phyloP scores from a whole-genome alignment of 2,329 filamentous ascomycete genomes.

The Exophiala calicioides region DNA sequence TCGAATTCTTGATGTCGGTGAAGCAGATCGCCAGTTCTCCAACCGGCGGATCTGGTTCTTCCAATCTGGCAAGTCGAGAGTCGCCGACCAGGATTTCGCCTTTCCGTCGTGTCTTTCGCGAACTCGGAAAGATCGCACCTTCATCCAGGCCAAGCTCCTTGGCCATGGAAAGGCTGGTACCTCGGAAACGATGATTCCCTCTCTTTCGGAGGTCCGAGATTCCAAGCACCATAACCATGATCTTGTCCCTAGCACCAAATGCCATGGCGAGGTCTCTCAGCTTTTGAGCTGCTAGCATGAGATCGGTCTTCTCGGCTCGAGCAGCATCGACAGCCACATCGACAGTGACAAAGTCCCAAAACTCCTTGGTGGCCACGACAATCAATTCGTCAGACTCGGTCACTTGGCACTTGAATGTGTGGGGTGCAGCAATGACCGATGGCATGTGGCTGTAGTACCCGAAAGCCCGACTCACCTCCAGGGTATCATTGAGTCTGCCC shows the following conservation, averaged over 20 bases:
- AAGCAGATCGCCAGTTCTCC: slow-evolving; percentile 93
- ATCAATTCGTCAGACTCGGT: slow-evolving; percentile 92
- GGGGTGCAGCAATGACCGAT: slow-evolving; percentile 84
- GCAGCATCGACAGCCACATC: slow-evolving; percentile 91
- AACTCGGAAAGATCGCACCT: slow-evolving; percentile 59
- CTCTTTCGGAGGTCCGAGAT: slow-evolving; percentile 87
- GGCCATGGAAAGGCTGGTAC: slow-evolving; percentile 82
- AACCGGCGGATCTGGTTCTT: slow-evolving; percentile 87
- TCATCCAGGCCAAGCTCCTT: slow-evolving; percentile 69
- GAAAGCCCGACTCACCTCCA: slow-evolving; percentile 91
- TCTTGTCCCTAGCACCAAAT: slow-evolving; percentile 89
- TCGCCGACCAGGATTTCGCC: slow-evolving; percentile 60
- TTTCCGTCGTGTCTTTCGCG: slow-evolving; percentile 65
- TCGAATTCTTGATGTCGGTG: slow-evolving; percentile 99
- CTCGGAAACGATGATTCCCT: slow-evolving; percentile 72
- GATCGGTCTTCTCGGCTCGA: slow-evolving; percentile 78
- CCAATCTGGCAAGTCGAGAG: slow-evolving; percentile 81
- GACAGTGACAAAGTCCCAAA: slow-evolving; percentile 92
- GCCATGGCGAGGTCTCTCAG: slow-evolving; percentile 92
- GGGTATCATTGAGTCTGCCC: slow-evolving; percentile 85
- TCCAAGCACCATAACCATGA: slow-evolving; percentile 99
- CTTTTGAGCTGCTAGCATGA: slow-evolving; percentile 95
- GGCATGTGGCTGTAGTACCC: slow-evolving; percentile 93
- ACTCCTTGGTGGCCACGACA: slow-evolving; percentile 82
- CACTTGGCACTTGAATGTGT: slow-evolving; percentile 75